Base-by-base conservation (phyloP, 768 basidiomycete species). In the Agrocybe chaxingu region DNA sequence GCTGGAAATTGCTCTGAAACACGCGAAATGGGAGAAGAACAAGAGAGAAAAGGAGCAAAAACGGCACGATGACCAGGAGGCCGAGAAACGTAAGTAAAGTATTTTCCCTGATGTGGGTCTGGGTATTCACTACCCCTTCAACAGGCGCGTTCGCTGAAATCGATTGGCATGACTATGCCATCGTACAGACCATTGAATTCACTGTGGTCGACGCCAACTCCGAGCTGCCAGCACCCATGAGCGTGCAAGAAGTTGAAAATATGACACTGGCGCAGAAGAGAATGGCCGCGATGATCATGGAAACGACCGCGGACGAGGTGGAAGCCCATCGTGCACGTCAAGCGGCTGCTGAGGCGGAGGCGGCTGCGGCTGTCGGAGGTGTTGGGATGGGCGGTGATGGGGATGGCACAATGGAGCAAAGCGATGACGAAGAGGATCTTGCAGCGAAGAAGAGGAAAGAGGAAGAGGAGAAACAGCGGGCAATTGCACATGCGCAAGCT, bases 151-250 rank as follows among this genome's bases (percentile, higher is more conserved):
- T 97, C 62, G 92, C 93, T 39, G 92, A 95, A 64, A 98, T 99
- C 59, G 97, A 99, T 64, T 99, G 97, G 97, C 93, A 99, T 62
- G 97, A 98, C 65, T 98, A 97, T 70, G 92, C 94, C 36, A 92
- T 97, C 49, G 97, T 98, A 5, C 93, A 98, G 64, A 97, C 94
- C 13, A 94, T 97, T 59, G 97, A 99, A 63, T 99, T 98, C 63
- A 98, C 97, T 11, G 81, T 84, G 32, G 90, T 89, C 7, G 97
- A 99, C 64, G 85, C 91, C 48, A 84, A 84, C 36, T 83, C 90
- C 8, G 95, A 98, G 62, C 76, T 99, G 19, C 97, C 96, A 8
- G 85, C 91, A n/a, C 97, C 97, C 0, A 98, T 97, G 87, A 94
- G 82, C 58, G 82, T 97, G 12, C 85, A 92, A 59, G 92, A 97